Conservation (phyloP, 2,329 filamentous ascomycete genomes). For the Nigrospora oryzae region DNA sequence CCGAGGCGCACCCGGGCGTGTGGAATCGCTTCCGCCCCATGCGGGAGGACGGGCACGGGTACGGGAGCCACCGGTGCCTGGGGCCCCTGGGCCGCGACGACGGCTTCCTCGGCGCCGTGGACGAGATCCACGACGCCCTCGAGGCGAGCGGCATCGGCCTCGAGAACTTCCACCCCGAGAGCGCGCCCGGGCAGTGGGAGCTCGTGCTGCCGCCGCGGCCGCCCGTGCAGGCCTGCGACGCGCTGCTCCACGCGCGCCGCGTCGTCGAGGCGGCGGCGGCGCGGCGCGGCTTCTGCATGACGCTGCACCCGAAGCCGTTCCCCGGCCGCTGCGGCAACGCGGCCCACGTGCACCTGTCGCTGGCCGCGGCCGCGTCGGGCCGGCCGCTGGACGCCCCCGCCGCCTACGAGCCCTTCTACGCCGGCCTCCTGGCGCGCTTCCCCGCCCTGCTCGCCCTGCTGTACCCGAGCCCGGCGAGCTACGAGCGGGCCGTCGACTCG, state of each 20-base stretch:
- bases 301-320: slow-evolving; percentile 66
- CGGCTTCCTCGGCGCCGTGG: slow-evolving; percentile 47
- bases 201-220: slow-evolving; percentile 57
- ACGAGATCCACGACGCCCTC: slow-evolving; percentile 56
- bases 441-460: slow-evolving; percentile 61
- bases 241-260: slow-evolving; percentile 61
- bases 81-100: slow-evolving; percentile 38
- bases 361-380: slow-evolving; percentile 32
- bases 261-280: slow-evolving; percentile 58
- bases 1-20: slow-evolving; percentile 10
- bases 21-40: slow-evolving; percentile 27
- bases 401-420: slow-evolving; percentile 60
- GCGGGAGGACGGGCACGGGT: slow-evolving; percentile 57
- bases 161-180: slow-evolving; percentile 69
- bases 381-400: slow-evolving; percentile 23
- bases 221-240: slow-evolving; percentile 62
- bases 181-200: slow-evolving; percentile 68
- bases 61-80: slow-evolving; percentile 58
- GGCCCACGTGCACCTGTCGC: slow-evolving; percentile 62
- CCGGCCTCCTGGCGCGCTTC: slow-evolving; percentile 60
- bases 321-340: slow-evolving; percentile 50
- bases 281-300: slow-evolving; percentile 55
- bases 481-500: slow-evolving; percentile 60
- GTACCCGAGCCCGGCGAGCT: slow-evolving; percentile 57
- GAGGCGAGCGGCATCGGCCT: slow-evolving; percentile 54